These are phyloP conservation scores for Breynia disticha DNA, from an alignment of 441 rosid genomes.

Conservation along the genomic window DNA sequence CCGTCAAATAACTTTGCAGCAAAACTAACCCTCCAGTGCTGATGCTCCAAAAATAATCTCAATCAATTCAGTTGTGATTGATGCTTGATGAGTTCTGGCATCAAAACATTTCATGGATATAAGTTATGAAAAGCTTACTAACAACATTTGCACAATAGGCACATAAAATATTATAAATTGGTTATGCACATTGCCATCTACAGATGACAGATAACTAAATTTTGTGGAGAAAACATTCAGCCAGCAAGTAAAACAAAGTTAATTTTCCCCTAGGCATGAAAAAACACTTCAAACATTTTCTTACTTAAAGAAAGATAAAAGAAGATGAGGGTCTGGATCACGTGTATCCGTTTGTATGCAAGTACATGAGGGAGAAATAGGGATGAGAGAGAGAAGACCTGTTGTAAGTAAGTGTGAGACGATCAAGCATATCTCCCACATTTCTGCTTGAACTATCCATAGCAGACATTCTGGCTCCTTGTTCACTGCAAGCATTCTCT, in stretches of 20 bases:
- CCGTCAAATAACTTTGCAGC: slow-evolving; percentile 5
- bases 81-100: slow-evolving; percentile 91
- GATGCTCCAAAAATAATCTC: slow-evolving; percentile 97
- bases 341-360: too few species aligned
- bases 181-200: too few species aligned
- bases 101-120: background rate
- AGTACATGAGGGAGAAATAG: too few species aligned
- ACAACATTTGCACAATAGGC: background rate
- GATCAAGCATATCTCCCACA: slow-evolving; percentile 97
- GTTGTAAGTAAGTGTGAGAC: slow-evolving; percentile 87
- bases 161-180: background rate
- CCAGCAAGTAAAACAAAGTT: too few species aligned
- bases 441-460: slow-evolving; percentile 98
- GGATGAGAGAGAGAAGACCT: slow-evolving; percentile 25
- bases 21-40: slow-evolving; percentile 52
- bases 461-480: slow-evolving; percentile 97
- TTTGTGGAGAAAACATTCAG: too few species aligned
- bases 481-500: slow-evolving; percentile 96
- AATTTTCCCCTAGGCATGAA: too few species aligned
- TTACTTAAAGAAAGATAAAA: too few species aligned
- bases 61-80: slow-evolving; percentile 85
- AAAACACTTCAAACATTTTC: too few species aligned
- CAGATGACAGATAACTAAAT: too few species aligned
- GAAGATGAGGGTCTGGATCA: too few species aligned
- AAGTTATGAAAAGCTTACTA: background rate